A percentile compares a stretch with the other conserved stretches of the same genome.
phyloP scores from a whole-genome alignment of 1,139 yeast species.

The Kodamaea ohmeri region DNA sequence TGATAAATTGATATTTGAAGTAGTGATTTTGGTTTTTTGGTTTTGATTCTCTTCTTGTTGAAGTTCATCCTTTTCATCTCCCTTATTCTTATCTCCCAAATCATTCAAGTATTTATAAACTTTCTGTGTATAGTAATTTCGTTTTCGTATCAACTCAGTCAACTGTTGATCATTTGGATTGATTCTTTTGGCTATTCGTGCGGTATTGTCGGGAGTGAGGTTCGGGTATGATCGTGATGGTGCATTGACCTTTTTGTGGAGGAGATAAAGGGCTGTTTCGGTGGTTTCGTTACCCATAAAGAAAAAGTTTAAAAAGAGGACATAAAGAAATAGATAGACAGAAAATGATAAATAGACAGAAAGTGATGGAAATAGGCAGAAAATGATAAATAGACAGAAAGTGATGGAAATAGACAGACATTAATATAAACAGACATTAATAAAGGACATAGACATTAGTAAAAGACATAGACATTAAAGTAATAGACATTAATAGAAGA shows the following conservation, averaged over 20 bases:
- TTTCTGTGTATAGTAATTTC: constrained; percentile 17
- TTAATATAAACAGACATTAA: too few relatives aligned
- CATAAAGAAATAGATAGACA: too few relatives aligned
- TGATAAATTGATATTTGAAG: too few relatives aligned
- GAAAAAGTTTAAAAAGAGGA: too few relatives aligned
- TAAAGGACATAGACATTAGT: too few relatives aligned
- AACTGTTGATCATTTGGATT: constrained; percentile 13
- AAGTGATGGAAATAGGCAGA: too few relatives aligned
- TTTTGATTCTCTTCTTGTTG: not conserved
- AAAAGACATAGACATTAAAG: too few relatives aligned
- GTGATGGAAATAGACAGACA: too few relatives aligned
- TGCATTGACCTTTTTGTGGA: constrained; percentile 10
- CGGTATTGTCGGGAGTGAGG: constrained; percentile 6
- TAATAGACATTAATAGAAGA: too few relatives aligned
- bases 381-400: too few relatives aligned
- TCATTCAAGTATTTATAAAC: constrained; percentile 15
- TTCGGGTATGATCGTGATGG: constrained; percentile 10
- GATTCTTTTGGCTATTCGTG: constrained; percentile 5
- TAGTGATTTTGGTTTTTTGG: too few relatives aligned
- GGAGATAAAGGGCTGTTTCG: constrained; percentile 14
- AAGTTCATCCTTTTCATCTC: not conserved
- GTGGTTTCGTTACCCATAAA: constrained; percentile 12
- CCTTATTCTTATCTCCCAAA: not conserved
- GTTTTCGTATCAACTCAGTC: constrained; percentile 13
- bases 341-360: too few relatives aligned